Evolutionary conservation across 2,329 filamentous ascomycete genomes (phyloP), one percentile per base, ranked within the genome.

Genomic region (Aspergillus flavus): DNA sequence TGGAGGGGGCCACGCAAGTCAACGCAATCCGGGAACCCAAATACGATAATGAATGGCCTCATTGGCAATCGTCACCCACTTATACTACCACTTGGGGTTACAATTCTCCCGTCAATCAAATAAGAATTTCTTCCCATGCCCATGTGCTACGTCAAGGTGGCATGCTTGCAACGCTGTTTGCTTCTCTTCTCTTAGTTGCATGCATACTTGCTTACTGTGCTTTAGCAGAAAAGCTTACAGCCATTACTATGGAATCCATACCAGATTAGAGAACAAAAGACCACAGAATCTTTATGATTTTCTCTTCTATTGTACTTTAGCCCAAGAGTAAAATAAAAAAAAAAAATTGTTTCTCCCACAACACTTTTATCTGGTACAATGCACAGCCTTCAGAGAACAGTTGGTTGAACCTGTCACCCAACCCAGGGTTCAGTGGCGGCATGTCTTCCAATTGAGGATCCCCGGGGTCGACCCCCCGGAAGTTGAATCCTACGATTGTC

Each of bases 1-100:
- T 55, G 52, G 32, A 39, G 32, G 52, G 16, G 34, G 52, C 52
- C 52, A 55, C 52, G 52, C 52, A 55, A 55, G 52, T 55, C 52
- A 55, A 55, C 52, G 52, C 52, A 39, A 54, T 34, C 52, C 11
- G 19, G 52, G 28, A 54, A 54, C 52, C 36, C 30, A 54, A 54
- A 54, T 54, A 36, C 30, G 12, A 36, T 52, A 26, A 52, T 41
- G 39, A n/a, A n/a, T 41, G 39, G 39, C 39, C 39, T 41, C 19
- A 41, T 41, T 41, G 39, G 39, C 26, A 28, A 53, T 53, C 21
- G 50, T 53, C 30, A 10, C 50, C 28, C 50, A 26, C 50, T 53
- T n/a, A n/a, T 16, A 41, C 6, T 9, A n/a, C 39, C 39, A 41
- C 16, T 14, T n/a, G 16, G 16, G 39, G 21, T 14, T 14, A 34